These are phyloP conservation scores for Chloromonas sp. DNA, from an alignment of 163 green algal species.

Conservation along the genomic window DNA sequence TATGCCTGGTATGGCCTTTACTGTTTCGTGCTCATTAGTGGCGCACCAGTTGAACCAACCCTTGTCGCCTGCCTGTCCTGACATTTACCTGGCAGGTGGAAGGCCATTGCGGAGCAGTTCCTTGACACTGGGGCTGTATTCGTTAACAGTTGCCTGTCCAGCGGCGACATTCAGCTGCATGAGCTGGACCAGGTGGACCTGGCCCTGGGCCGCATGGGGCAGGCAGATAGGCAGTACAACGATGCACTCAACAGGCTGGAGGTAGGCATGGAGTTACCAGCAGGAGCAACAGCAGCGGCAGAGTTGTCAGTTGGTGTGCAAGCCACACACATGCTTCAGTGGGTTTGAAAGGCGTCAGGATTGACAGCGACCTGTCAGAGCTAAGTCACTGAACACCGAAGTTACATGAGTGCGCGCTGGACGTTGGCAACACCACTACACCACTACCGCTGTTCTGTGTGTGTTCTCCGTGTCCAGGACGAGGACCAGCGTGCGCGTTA, in stretches of 20 bases:
- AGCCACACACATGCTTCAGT: no score
- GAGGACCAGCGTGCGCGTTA: conserved; percentile 33
- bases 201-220: conserved; percentile 10
- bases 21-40: no score
- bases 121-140: conserved; percentile 20
- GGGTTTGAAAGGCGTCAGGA: no score
- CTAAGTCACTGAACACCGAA: no score
- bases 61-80: neutral
- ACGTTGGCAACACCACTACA: no score
- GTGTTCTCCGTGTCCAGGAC: conserved; percentile 5
- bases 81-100: conserved; percentile 18
- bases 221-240: conserved; percentile 31
- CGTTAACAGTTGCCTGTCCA: conserved; percentile 12
- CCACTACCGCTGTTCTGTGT: neutral
- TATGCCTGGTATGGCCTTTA: no score
- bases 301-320: no score
- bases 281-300: neutral
- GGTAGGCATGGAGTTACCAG: conserved; percentile 3
- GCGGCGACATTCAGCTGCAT: neutral
- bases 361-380: no score
- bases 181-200: conserved; percentile 7
- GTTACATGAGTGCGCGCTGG: no score
- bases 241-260: conserved; percentile 31
- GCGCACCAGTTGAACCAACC: no score
- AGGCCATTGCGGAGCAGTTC: conserved; percentile 14